Percentiles rank a stretch among this genome's conserved stretches.
phyloP scores from a whole-genome alignment of 129 eudicot species.

The Cynara cardunculus region DNA sequence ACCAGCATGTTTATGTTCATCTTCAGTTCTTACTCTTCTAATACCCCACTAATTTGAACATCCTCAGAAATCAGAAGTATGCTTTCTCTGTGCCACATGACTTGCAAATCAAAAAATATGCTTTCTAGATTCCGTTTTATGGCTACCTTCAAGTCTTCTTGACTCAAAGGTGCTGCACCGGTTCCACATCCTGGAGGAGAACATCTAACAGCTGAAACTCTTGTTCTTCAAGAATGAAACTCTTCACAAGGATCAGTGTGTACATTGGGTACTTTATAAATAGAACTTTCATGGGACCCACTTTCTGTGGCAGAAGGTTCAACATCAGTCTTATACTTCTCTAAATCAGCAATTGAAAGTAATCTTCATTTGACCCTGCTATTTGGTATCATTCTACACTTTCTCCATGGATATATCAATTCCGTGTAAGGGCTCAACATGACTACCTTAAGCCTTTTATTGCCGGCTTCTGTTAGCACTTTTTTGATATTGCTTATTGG shows the following conservation, averaged over 20 bases:
- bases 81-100: background rate
- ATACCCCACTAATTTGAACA: background rate
- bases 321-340: background rate
- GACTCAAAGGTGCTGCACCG: constrained; percentile 9
- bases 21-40: background rate
- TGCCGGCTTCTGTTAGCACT: too few species aligned
- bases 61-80: background rate
- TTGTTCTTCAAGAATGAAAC: background rate
- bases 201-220: constrained; percentile 17
- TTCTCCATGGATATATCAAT: too few species aligned
- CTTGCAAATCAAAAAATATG: constrained; percentile 5
- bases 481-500: too few species aligned
- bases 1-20: background rate
- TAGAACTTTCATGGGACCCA: background rate
- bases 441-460: too few species aligned
- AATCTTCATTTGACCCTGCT: constrained; percentile 1
- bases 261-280: background rate
- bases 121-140: background rate
- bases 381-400: background rate
- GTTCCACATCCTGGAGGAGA: constrained; percentile 29
- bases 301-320: background rate
- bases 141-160: constrained; percentile 15
- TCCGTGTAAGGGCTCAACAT: too few species aligned
- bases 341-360: background rate
- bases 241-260: background rate